These are phyloP conservation scores for Lantana camara DNA, from an alignment of 257 asterid species.

Conservation along the genomic window DNA sequence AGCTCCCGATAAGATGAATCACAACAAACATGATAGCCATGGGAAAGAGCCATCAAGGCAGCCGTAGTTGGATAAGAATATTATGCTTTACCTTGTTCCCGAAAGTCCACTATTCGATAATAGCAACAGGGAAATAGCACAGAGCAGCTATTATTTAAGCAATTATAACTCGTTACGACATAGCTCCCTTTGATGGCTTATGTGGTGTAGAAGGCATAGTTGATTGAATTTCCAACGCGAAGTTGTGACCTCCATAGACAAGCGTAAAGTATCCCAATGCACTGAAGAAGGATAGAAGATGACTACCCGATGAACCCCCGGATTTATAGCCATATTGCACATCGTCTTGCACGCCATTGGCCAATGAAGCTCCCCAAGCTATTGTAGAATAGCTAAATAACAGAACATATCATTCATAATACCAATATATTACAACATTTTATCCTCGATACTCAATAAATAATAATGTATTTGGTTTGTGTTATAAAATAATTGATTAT, in stretches of 20 bases:
- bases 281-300: conserved; percentile 13
- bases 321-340: conserved; percentile 24
- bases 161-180: conserved; percentile 24
- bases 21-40: conserved; percentile 30
- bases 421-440: too few relatives aligned
- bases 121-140: conserved; percentile 27
- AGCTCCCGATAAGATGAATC: conserved; percentile 24
- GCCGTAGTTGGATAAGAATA: conserved; percentile 1
- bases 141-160: conserved; percentile 24
- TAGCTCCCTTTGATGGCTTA: conserved; percentile 27
- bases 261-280: conserved; percentile 22
- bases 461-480: too few relatives aligned
- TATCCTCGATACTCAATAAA: too few relatives aligned
- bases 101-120: conserved; percentile 19
- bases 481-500: too few relatives aligned
- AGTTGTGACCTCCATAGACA: conserved; percentile 27
- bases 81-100: conserved; percentile 19
- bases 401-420: too few relatives aligned
- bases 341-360: conserved; percentile 16
- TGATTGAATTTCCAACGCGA: too few relatives aligned
- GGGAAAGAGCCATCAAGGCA: conserved; percentile 29
- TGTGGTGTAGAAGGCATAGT: conserved; percentile 25
- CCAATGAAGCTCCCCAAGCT: too few relatives aligned
- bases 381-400: too few relatives aligned
- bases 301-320: not conserved